Evolutionary conservation across 2,329 filamentous ascomycete species (phyloP).

Genomic region (Conoideocrella luteorostrata): DNA sequence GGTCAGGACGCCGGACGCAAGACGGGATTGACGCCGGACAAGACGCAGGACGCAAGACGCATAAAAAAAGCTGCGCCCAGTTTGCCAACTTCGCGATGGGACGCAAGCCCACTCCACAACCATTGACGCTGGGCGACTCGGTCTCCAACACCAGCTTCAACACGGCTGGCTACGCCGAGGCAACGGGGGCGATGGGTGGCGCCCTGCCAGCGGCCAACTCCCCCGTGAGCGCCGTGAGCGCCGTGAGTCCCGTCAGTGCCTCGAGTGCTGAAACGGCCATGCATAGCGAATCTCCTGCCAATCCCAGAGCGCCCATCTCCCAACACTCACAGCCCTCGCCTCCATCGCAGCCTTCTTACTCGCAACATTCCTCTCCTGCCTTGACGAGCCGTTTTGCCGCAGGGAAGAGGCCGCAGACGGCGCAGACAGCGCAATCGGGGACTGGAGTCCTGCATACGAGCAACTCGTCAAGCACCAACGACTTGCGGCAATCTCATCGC

Average conservation of each 20-base stretch:
- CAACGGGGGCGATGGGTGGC: not conserved
- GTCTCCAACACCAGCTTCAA: conserved; percentile 24
- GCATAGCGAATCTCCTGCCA: conserved; percentile 3
- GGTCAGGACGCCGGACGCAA: not conserved
- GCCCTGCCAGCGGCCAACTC: conserved; percentile 3
- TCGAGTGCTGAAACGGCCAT: conserved; percentile 8
- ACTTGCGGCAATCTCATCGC: conserved; percentile 12
- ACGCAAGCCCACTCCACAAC: conserved; percentile 53
- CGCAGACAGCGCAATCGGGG: conserved; percentile 15
- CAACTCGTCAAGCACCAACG: conserved; percentile 11
- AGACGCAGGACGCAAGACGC: not conserved
- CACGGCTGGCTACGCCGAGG: conserved; percentile 9
- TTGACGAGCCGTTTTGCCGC: conserved; percentile 36
- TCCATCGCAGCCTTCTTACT: not conserved
- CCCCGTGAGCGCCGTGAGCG: no score
- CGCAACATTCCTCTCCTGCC: conserved; percentile 29
- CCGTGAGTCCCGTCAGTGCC: no score
- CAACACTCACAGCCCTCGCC: conserved; percentile 1
- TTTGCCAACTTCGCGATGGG: conserved; percentile 34
- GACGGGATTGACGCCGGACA: not conserved
- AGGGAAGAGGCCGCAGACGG: conserved; percentile 14
- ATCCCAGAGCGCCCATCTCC: conserved; percentile 34
- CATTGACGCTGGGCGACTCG: conserved; percentile 45
- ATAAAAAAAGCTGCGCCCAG: conserved; percentile 2
- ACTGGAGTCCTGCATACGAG: conserved; percentile 12